Conservation (phyloP, 441 rosid species). For the Kokia cookei region DNA sequence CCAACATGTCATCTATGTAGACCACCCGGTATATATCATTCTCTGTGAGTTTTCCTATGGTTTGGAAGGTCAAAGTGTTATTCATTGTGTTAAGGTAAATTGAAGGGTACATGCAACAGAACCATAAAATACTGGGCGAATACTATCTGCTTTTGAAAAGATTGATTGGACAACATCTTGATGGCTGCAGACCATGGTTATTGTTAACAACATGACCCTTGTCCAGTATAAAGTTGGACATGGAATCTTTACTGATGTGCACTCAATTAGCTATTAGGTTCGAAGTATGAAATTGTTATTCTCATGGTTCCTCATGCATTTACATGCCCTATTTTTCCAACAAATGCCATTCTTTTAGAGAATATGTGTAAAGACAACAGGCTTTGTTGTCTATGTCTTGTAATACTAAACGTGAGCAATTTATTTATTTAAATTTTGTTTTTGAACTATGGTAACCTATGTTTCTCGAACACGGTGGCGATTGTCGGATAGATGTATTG, state of each 20-base stretch:
- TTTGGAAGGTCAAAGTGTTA: neutral
- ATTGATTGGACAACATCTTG: neutral
- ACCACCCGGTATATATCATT: neutral
- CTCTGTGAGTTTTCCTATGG: neutral
- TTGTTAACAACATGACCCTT: neutral
- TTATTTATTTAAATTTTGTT: neutral
- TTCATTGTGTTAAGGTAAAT: neutral
- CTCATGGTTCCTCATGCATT: neutral
- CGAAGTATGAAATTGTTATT: neutral
- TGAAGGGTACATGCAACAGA: neutral
- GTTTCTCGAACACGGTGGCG: neutral
- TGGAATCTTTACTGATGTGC: neutral
- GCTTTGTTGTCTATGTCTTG: neutral
- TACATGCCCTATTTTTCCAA: neutral
- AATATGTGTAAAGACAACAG: neutral
- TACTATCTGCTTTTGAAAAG: neutral
- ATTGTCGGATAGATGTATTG: neutral
- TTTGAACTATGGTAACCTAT: neutral
- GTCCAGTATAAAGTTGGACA: neutral
- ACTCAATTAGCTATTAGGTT: neutral
- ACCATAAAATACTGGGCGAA: neutral
- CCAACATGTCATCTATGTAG: neutral
- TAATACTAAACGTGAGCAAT: neutral
- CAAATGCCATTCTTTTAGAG: neutral
- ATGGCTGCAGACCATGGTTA: neutral